Percentiles rank a stretch among this genome's conserved stretches.
Evolutionary conservation across 305 asterid genomes (phyloP).

Genomic region (Solanum chacoense): DNA sequence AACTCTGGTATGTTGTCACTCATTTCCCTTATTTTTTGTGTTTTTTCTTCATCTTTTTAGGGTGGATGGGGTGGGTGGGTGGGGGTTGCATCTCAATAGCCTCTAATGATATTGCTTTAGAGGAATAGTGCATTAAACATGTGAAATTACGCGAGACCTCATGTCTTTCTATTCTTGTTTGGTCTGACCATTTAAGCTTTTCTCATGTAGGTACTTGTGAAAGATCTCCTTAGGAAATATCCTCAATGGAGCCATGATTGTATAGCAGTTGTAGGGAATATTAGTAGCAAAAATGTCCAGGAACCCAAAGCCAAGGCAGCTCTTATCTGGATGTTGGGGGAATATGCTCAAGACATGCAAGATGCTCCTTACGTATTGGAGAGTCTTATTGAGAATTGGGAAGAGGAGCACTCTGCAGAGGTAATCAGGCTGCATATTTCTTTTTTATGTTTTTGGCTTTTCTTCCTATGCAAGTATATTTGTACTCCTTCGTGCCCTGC

Average conservation of each 20-base stretch:
- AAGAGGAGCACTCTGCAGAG: constrained; percentile 93
- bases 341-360: constrained; percentile 97
- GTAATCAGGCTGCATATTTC: constrained; percentile 23
- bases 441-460: background rate
- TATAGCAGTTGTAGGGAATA: constrained; percentile 96
- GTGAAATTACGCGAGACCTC: background rate
- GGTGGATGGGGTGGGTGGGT: background rate
- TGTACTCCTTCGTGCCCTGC: background rate
- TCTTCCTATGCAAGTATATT: background rate
- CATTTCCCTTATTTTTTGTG: background rate
- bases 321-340: constrained; percentile 99
- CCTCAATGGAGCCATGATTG: constrained; percentile 99
- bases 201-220: constrained; percentile 79
- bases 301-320: constrained; percentile 99
- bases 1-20: constrained; percentile 62
- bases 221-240: constrained; percentile 96
- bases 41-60: background rate
- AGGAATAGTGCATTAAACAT: background rate
- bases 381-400: constrained; percentile 87
- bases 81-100: background rate
- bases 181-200: constrained; percentile 1
- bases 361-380: constrained; percentile 92
- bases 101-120: background rate
- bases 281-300: constrained; percentile 92
- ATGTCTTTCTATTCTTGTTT: background rate